phyloP scores from a whole-genome alignment of 1,284 basidiomycete genomes.

The Microbotryum violaceum region DNA sequence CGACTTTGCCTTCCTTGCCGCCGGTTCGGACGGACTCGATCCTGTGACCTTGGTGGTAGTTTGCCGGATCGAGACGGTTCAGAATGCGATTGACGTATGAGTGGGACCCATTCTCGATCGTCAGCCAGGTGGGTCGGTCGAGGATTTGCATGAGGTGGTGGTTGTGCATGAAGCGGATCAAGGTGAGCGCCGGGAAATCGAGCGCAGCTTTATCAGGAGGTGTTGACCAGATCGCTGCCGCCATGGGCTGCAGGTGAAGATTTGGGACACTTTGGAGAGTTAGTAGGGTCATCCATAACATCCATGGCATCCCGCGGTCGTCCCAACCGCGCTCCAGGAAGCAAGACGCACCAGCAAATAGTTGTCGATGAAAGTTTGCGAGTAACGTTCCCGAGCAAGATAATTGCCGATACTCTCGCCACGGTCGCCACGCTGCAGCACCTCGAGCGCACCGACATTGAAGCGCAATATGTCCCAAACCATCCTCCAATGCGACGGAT shows the following conservation, averaged over 20 bases:
- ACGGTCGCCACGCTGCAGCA: conserved; percentile 33
- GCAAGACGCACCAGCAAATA: conserved; percentile 61
- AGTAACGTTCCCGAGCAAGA: conserved; percentile 59
- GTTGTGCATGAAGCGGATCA: conserved; percentile 71
- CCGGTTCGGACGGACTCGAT: conserved; percentile 23
- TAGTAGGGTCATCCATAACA: neutral
- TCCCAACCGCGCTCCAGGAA: no score
- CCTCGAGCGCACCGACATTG: conserved; percentile 56
- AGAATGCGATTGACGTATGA: conserved; percentile 60
- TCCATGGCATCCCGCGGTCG: no score
- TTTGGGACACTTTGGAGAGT: neutral
- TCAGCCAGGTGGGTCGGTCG: conserved; percentile 68
- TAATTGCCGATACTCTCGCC: conserved; percentile 58
- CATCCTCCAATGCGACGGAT: conserved; percentile 63
- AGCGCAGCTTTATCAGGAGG: conserved; percentile 62
- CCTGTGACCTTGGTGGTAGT: conserved; percentile 53
- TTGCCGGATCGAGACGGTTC: conserved; percentile 49
- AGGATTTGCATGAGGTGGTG: conserved; percentile 69
- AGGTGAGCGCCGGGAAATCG: conserved; percentile 63
- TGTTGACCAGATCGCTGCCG: conserved; percentile 72
- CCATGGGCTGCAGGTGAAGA: conserved; percentile 56
- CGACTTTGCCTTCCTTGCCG: conserved; percentile 38
- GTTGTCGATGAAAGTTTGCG: conserved; percentile 61
- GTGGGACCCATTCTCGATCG: conserved; percentile 64
- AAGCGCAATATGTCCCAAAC: conserved; percentile 70